Evolutionary conservation across 176 grass and related monocot species (phyloP).

Genomic region (Raddia guianensis): DNA sequence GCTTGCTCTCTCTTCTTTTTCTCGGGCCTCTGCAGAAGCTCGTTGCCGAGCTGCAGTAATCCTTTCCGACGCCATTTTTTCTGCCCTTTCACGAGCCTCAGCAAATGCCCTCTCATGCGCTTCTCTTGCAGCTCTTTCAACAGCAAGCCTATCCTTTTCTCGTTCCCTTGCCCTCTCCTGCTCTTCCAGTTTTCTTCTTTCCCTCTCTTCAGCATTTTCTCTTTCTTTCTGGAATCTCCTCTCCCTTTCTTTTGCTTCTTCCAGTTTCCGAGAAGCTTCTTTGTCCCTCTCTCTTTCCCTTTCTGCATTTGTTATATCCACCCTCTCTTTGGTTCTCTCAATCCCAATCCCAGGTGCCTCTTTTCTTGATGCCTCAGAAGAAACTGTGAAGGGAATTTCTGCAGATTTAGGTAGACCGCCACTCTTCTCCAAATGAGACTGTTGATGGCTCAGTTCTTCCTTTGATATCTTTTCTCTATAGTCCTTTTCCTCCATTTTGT

Average conservation of each 20-base stretch:
- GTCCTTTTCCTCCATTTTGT: constrained; percentile 25
- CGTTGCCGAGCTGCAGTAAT: constrained; percentile 72
- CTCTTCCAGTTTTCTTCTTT: constrained; percentile 57
- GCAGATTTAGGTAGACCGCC: constrained; percentile 31
- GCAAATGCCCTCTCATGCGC: constrained; percentile 67
- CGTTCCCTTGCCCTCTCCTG: constrained; percentile 79
- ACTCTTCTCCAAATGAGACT: constrained; percentile 33
- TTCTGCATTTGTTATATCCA: constrained; percentile 40
- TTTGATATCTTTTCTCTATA: constrained; percentile 33
- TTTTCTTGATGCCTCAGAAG: constrained; percentile 40
- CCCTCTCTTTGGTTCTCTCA: constrained; percentile 50
- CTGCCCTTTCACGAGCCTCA: constrained; percentile 73
- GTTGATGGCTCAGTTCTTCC: constrained; percentile 16
- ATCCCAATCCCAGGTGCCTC: constrained; percentile 24
- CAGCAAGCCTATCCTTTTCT: constrained; percentile 78
- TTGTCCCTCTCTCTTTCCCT: constrained; percentile 48
- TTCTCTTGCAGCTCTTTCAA: constrained; percentile 90
- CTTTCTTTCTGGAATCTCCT: constrained; percentile 54
- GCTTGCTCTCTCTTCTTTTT: constrained; percentile 72
- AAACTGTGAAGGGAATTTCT: constrained; percentile 36
- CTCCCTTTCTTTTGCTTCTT: constrained; percentile 63
- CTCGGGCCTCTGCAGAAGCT: constrained; percentile 62
- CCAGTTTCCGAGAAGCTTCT: constrained; percentile 40
- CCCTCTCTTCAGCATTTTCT: constrained; percentile 54
- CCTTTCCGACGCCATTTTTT: constrained; percentile 72